A percentile compares a stretch with the other conserved stretches of the same genome.
phyloP scores from a whole-genome alignment of 78 protist genomes.

The Tieghemostelium lacteum region DNA sequence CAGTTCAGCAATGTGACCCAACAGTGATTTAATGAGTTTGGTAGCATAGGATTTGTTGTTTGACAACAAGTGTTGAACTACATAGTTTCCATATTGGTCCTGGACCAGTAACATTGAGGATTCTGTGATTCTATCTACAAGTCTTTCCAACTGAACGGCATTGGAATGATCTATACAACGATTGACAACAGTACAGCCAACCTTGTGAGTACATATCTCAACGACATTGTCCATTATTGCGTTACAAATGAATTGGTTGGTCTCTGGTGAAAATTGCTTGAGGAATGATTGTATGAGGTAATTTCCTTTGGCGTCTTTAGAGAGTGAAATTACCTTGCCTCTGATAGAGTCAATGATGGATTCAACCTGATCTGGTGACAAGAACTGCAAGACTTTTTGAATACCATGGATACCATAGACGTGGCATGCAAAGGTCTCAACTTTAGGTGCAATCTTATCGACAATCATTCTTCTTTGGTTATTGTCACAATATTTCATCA shows the following conservation, averaged over 20 bases:
- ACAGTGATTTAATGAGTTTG: conserved; percentile 42
- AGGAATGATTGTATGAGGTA: conserved; percentile 77
- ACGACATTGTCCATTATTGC: conserved; percentile 53
- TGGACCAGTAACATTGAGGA: conserved; percentile 53
- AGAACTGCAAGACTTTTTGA: conserved; percentile 70
- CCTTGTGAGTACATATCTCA: conserved; percentile 79
- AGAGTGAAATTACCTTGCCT: conserved; percentile 50
- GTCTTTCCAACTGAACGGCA: conserved; percentile 46
- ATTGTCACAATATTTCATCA: conserved; percentile 76
- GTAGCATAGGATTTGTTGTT: conserved; percentile 54
- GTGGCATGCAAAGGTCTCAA: conserved; percentile 76
- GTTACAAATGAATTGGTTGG: conserved; percentile 64
- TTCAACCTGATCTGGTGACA: conserved; percentile 73
- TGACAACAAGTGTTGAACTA: conserved; percentile 93
- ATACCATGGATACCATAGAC: conserved; percentile 82
- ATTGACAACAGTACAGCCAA: conserved; percentile 83
- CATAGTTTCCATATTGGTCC: conserved; percentile 98
- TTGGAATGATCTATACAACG: conserved; percentile 55
- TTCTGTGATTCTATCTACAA: conserved; percentile 38
- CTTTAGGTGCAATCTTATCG: conserved; percentile 49
- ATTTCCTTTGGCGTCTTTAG: conserved; percentile 79
- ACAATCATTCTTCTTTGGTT: conserved; percentile 73
- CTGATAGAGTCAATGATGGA: conserved; percentile 50
- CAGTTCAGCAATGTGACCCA: conserved; percentile 70
- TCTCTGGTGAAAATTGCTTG: conserved; percentile 68